phyloP scores from a whole-genome alignment of 352 stramenopile species.

The Phytopythium vexans region DNA sequence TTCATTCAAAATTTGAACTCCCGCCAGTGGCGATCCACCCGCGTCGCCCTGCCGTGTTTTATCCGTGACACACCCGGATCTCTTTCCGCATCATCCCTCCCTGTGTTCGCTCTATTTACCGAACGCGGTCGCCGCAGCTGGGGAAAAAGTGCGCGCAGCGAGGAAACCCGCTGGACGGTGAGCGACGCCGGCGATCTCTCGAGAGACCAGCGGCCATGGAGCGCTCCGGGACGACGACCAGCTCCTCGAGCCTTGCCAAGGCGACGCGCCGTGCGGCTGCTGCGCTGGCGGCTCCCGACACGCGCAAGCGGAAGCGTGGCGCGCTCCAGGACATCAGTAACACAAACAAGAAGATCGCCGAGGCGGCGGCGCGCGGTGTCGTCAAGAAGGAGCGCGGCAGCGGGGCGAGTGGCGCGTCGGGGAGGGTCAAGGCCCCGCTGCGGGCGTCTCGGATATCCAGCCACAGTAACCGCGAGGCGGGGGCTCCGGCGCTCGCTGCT shows the following conservation, averaged over 20 bases:
- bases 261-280: constrained; percentile 5
- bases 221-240: background rate
- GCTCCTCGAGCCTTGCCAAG: background rate
- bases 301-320: constrained; percentile 74
- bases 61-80: background rate
- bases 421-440: constrained; percentile 19
- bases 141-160: background rate
- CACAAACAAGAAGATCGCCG: constrained; percentile 36
- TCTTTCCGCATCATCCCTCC: constrained; percentile 6
- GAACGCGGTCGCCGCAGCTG: background rate
- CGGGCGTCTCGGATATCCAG: background rate
- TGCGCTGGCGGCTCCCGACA: constrained; percentile 16
- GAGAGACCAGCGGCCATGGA: constrained; percentile 1
- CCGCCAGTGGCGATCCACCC: background rate
- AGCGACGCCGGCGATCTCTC: background rate
- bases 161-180: too few relatives aligned
- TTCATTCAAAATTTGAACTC: constrained; percentile 7
- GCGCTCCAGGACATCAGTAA: constrained; percentile 85
- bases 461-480: background rate
- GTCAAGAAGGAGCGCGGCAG: constrained; percentile 23
- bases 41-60: background rate
- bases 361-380: constrained; percentile 5
- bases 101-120: background rate
- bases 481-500: constrained; percentile 9
- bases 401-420: constrained; percentile 3